phyloP scores from a whole-genome alignment of 2,329 filamentous ascomycete species.

The Ramichloridium luteum region DNA sequence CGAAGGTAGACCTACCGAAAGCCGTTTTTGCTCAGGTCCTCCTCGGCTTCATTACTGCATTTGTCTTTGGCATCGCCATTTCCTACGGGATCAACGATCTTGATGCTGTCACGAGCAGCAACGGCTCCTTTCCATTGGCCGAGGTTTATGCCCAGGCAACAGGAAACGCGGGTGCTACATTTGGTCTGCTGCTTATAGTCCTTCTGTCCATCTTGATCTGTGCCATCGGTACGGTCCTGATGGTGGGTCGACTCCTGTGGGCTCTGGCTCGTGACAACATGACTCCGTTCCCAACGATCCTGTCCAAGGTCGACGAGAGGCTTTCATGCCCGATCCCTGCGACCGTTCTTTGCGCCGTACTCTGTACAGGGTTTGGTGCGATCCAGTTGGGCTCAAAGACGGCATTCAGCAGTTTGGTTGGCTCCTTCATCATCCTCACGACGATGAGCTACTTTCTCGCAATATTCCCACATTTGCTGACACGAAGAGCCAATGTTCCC shows the following conservation, averaged over 20 bases:
- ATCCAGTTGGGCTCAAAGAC: slow-evolving; percentile 23
- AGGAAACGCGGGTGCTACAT: slow-evolving; percentile 37
- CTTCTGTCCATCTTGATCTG: slow-evolving; percentile 41
- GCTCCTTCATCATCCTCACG: slow-evolving; percentile 26
- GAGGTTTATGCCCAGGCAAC: slow-evolving; percentile 39
- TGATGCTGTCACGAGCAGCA: slow-evolving; percentile 27
- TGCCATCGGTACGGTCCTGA: slow-evolving; percentile 41
- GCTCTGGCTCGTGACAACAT: slow-evolving; percentile 48
- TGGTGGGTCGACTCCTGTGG: slow-evolving; percentile 33
- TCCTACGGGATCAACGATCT: slow-evolving; percentile 40
- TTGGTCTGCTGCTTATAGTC: slow-evolving; percentile 47
- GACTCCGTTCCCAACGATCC: slow-evolving; percentile 43
- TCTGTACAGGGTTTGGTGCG: slow-evolving; percentile 35
- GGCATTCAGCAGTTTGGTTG: slow-evolving; percentile 26
- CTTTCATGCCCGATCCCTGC: slow-evolving; percentile 49
- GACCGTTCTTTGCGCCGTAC: slow-evolving; percentile 41
- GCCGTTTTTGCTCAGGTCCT: slow-evolving; percentile 38
- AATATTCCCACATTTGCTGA: slow-evolving; percentile 25
- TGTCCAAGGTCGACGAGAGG: slow-evolving; percentile 40
- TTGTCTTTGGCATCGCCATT: slow-evolving; percentile 39
- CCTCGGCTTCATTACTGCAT: slow-evolving; percentile 34
- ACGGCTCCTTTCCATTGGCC: slow-evolving; percentile 34
- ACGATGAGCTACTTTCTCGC: slow-evolving; percentile 25
- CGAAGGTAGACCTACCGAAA: slow-evolving; percentile 35
- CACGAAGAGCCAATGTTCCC: slow-evolving; percentile 21